Evolutionary conservation across 2,329 filamentous ascomycete genomes (phyloP), one percentile per base, ranked within the genome.

Genomic region (Fusarium algeriense): DNA sequence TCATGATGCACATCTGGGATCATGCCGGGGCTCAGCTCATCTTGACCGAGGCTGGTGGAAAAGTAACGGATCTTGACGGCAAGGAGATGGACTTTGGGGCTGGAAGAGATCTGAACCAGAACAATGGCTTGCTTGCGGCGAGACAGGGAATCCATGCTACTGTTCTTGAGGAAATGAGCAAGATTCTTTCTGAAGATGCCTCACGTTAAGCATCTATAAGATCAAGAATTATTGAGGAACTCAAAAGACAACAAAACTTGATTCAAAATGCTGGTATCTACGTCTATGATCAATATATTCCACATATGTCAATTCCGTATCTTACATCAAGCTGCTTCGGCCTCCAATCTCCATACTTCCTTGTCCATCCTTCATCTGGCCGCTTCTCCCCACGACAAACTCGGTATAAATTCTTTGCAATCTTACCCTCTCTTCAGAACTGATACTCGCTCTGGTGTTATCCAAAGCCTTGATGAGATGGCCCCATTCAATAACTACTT

Each of bases 351-450:
- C 96, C 80, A 91, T 97, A 61, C 92, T 93, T 0, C 93, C 94
- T 81, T 98, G 93, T 3, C 96, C 96, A 81, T 92, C 95, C 66
- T 91, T 93, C 93, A 99, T 94, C 84, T 98, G 95, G 11, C 96
- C 96, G 80, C 95, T 97, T 74, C 96, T 87, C 1, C 94, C 95
- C 7, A 93, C 93, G 1, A 98, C 91, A 84, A 99, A 99, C 82
- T 99, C 96, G 19, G 87, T 86, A 79, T 99, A 99, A 67, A 99
- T 98, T 43, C 88, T 89, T 76, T 89, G 87, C 72, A 99, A 81
- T 65, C 95, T 85, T 68, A 84, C 86, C 75, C 90, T 88, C 83
- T 99, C 96, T 65, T 94, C 88, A 6, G 85, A 84, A 78, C 92
- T 93, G 73, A 98, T 97, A 80, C 93, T 97, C 26, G 93, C 89